A percentile compares a stretch with the other conserved stretches of the same genome.
Evolutionary conservation across 2,329 filamentous ascomycete species (phyloP).

Genomic region (Xylaria sp.): DNA sequence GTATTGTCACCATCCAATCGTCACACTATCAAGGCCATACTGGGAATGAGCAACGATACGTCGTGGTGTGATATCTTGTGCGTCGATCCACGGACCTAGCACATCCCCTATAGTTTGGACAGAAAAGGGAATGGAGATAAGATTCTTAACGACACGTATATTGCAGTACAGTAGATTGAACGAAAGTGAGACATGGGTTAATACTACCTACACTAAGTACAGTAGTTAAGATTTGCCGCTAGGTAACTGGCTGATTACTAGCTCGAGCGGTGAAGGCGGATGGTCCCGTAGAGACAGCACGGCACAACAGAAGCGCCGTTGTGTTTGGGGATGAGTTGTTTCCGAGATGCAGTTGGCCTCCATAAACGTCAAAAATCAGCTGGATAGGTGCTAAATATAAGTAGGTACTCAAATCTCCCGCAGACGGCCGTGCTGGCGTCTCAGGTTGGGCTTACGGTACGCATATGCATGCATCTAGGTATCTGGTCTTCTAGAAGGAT

Average conservation of each 20-base stretch:
- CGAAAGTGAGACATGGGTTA: no score
- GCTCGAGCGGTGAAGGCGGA: neutral
- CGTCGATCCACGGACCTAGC: no score
- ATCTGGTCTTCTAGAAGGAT: conserved; percentile 9
- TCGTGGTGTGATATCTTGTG: neutral
- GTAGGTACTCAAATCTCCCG: neutral
- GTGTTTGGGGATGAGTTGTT: no score
- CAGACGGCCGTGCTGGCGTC: neutral
- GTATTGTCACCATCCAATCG: neutral
- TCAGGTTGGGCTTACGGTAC: conserved; percentile 1
- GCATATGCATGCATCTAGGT: conserved; percentile 6
- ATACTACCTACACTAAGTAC: no score
- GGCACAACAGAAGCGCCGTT: neutral
- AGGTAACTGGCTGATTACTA: neutral
- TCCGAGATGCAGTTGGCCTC: no score
- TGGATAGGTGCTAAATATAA: conserved; percentile 8
- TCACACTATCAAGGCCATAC: neutral
- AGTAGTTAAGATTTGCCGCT: neutral
- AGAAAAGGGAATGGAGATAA: no score
- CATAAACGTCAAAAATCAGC: no score
- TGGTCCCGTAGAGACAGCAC: neutral
- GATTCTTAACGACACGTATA: no score
- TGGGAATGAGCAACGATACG: neutral
- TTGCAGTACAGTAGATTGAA: no score
- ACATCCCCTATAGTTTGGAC: no score